Percentiles rank a stretch among this genome's conserved stretches.
Conservation (phyloP, 352 stramenopile species). For the Labyrinthula sp. region DNA sequence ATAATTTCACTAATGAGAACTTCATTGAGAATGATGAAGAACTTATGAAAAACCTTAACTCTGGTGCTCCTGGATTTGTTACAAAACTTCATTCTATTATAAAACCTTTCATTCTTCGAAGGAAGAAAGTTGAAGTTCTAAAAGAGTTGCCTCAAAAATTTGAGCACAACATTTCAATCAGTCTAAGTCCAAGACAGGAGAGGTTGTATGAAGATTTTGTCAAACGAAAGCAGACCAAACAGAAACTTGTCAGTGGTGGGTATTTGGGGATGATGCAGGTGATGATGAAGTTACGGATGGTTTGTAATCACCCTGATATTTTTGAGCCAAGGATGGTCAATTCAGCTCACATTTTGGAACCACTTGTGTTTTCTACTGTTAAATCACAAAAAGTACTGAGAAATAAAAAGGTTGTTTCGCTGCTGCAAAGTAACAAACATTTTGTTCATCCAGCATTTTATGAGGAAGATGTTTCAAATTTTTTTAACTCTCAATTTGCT, state of each 20-base stretch:
- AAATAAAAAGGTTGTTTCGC: too few species aligned
- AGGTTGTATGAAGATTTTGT: conserved; percentile 97
- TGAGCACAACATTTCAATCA: conserved; percentile 70
- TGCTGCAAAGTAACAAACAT: too few species aligned
- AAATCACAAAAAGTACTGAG: too few species aligned
- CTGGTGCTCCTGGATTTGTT: conserved; percentile 55
- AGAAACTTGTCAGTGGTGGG: conserved; percentile 52
- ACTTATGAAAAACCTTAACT: conserved; percentile 50
- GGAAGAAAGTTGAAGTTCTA: conserved; percentile 89
- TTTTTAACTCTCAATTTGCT: too few species aligned
- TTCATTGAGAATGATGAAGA: conserved; percentile 57
- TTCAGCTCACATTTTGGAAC: conserved; percentile 66
- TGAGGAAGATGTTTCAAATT: too few species aligned
- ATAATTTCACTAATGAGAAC: too few species aligned
- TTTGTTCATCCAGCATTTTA: too few species aligned
- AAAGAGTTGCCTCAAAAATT: conserved; percentile 89
- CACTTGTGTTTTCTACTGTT: conserved; percentile 39
- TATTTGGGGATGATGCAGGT: conserved; percentile 99
- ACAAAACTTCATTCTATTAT: conserved; percentile 85
- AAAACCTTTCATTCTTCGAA: conserved; percentile 80
- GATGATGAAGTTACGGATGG: conserved; percentile 91
- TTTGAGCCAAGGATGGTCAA: conserved; percentile 85
- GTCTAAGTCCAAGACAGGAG: conserved; percentile 74
- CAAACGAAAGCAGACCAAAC: conserved; percentile 66
- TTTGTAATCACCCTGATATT: conserved; percentile 90